These are phyloP conservation scores for Diaporthe citriasiana DNA, from an alignment of 2,329 filamentous ascomycete genomes.

Conservation along the genomic window DNA sequence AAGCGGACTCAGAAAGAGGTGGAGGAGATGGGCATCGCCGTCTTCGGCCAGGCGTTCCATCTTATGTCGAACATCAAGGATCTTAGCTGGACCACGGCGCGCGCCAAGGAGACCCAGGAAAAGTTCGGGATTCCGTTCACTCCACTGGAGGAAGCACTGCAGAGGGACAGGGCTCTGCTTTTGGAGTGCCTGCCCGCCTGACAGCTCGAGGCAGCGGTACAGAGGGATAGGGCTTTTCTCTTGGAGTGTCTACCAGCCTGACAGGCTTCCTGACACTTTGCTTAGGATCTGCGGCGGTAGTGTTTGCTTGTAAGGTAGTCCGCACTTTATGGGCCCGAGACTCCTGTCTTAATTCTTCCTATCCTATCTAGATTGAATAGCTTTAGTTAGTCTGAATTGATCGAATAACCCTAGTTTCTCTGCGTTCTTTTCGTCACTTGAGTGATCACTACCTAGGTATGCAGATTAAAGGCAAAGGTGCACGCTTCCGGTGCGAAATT, in stretches of 20 bases:
- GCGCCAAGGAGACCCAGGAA: conserved; percentile 42
- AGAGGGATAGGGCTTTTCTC: conserved; percentile 5
- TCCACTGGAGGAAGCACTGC: conserved; percentile 45
- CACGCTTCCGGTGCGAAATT: no score
- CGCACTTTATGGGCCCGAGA: neutral
- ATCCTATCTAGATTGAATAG: no score
- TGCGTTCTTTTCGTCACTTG: no score
- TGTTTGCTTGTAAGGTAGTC: neutral
- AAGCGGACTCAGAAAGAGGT: conserved; percentile 46
- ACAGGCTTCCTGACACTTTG: neutral
- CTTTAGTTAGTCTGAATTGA: no score
- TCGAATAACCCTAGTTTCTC: no score
- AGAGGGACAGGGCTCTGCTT: conserved; percentile 4
- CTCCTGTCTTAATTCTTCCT: neutral
- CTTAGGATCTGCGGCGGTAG: neutral
- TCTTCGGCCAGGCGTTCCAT: conserved; percentile 48
- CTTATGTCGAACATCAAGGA: conserved; percentile 48
- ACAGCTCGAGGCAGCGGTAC: conserved; percentile 43
- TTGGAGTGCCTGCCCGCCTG: conserved; percentile 10
- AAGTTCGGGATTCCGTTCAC: conserved; percentile 51
- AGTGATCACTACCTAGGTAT: no score
- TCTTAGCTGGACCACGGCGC: conserved; percentile 34
- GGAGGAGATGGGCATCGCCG: conserved; percentile 41
- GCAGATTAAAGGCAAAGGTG: no score
- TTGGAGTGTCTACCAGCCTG: conserved; percentile 11